phyloP scores from a whole-genome alignment of 805 yeast genomes.

The Yamadazyma takamatsuzukensis region DNA sequence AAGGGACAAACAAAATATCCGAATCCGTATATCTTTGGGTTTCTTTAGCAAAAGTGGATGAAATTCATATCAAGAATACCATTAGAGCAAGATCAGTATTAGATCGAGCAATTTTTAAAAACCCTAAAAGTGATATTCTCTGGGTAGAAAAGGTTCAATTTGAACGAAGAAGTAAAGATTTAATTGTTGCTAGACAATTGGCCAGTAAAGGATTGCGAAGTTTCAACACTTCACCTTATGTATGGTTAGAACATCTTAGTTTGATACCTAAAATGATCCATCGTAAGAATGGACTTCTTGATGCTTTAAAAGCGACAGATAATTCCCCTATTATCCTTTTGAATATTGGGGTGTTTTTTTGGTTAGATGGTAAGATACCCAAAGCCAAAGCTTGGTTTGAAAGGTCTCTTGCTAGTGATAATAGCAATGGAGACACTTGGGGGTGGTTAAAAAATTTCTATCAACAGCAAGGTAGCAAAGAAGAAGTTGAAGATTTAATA shows the following conservation, averaged over 20 bases:
- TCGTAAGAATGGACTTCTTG: slow-evolving; percentile 56
- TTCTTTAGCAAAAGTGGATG: slow-evolving; percentile 40
- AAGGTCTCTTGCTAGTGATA: slow-evolving; percentile 54
- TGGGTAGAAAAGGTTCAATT: slow-evolving; percentile 58
- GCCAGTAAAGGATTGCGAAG: slow-evolving; percentile 55
- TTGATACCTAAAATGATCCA: slow-evolving; percentile 46
- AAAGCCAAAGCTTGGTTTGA: slow-evolving; percentile 75
- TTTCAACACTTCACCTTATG: slow-evolving; percentile 52
- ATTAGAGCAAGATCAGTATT: slow-evolving; percentile 68
- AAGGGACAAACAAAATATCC: slow-evolving; percentile 51
- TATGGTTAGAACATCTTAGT: slow-evolving; percentile 66
- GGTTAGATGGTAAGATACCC: slow-evolving; percentile 57
- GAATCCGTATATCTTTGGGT: slow-evolving; percentile 51
- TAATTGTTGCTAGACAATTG: slow-evolving; percentile 49
- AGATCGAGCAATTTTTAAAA: slow-evolving; percentile 59
- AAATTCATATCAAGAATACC: slow-evolving; percentile 26
- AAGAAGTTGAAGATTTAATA: slow-evolving; percentile 35
- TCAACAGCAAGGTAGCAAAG: slow-evolving; percentile 32
- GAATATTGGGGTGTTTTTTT: slow-evolving; percentile 65
- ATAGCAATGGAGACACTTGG: slow-evolving; percentile 74
- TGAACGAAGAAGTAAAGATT: slow-evolving; percentile 51
- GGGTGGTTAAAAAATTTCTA: slow-evolving; percentile 55
- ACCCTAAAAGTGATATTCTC: slow-evolving; percentile 47
- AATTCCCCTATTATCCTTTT: slow-evolving; percentile 57
- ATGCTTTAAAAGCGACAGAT: slow-evolving; percentile 66